Conservation (phyloP, 2,329 filamentous ascomycete species). For the Colletotrichum aenigma region DNA sequence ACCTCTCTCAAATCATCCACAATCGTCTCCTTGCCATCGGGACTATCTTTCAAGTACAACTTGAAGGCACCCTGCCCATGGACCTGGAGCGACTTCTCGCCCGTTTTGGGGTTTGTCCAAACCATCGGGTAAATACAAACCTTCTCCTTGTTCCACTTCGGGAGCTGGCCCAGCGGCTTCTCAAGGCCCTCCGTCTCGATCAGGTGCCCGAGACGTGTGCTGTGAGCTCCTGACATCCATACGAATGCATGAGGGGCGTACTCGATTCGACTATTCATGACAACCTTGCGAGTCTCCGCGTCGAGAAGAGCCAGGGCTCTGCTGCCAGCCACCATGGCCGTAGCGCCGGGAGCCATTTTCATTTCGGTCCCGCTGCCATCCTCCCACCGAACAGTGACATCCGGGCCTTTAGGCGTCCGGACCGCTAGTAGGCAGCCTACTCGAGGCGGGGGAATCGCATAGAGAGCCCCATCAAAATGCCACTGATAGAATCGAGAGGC, state of each 20-base stretch:
- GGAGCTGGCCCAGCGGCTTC: background rate
- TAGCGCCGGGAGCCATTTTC: conserved; percentile 45
- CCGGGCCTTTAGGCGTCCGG: background rate
- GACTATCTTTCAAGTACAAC: background rate
- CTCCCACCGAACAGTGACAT: background rate
- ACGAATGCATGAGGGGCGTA: conserved; percentile 49
- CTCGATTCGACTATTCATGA: conserved; percentile 49
- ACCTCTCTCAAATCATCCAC: background rate
- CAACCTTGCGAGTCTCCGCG: conserved; percentile 40
- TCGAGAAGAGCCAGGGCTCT: conserved; percentile 45
- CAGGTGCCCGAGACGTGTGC: conserved; percentile 40
- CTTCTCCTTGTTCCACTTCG: background rate
- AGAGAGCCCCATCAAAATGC: background rate
- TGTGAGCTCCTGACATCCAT: conserved; percentile 46
- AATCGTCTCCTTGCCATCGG: background rate
- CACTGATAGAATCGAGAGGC: background rate
- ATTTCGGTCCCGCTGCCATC: conserved; percentile 45
- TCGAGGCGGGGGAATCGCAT: background rate
- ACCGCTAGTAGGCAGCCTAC: background rate
- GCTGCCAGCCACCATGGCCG: conserved; percentile 46
- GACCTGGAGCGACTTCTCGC: background rate
- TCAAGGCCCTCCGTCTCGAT: background rate
- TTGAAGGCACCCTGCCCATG: background rate
- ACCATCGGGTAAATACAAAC: background rate
- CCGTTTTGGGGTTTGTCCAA: background rate